Evolutionary conservation across 352 stramenopile genomes (phyloP).

Genomic region (Globisporangium spiculum): DNA sequence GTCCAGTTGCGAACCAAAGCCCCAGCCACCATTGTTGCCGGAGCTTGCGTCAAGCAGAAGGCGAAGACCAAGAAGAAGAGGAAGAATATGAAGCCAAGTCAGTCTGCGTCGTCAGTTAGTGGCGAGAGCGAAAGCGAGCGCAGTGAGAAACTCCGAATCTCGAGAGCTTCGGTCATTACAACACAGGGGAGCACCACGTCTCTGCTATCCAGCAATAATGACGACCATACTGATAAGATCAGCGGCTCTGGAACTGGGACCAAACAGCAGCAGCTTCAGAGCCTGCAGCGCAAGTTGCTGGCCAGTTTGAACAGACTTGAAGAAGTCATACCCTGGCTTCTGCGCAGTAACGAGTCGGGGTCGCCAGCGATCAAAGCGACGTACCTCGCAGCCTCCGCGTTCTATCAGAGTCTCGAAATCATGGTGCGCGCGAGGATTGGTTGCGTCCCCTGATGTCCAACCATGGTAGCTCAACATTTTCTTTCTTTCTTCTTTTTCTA

Average conservation of each 20-base stretch:
- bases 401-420: slow-evolving; percentile 32
- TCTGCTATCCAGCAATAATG: background rate
- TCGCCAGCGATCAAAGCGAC: slow-evolving; percentile 33
- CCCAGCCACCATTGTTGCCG: background rate
- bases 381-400: slow-evolving; percentile 36
- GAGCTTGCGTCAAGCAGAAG: background rate
- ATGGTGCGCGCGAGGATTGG: slow-evolving; percentile 23
- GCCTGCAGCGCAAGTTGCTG: slow-evolving; percentile 7
- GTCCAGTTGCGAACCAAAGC: slow-evolving; percentile 8
- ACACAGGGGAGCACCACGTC: slow-evolving; percentile 1
- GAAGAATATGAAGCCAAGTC: slow-evolving; percentile 2
- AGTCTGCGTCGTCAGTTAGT: background rate
- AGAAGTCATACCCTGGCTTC: slow-evolving; percentile 21
- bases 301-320: slow-evolving; percentile 19
- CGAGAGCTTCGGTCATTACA: background rate
- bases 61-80: background rate
- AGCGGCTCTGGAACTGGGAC: background rate
- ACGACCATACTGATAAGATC: background rate
- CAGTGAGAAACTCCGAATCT: background rate
- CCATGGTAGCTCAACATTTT: background rate
- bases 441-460: background rate
- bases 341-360: background rate
- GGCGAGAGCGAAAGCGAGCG: background rate
- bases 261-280: slow-evolving; percentile 1
- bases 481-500: background rate